Percentiles rank a stretch among this genome's conserved stretches.
Evolutionary conservation across 371 early-diverging fungal genomes (phyloP).

Genomic region (Rhizopus sp.): DNA sequence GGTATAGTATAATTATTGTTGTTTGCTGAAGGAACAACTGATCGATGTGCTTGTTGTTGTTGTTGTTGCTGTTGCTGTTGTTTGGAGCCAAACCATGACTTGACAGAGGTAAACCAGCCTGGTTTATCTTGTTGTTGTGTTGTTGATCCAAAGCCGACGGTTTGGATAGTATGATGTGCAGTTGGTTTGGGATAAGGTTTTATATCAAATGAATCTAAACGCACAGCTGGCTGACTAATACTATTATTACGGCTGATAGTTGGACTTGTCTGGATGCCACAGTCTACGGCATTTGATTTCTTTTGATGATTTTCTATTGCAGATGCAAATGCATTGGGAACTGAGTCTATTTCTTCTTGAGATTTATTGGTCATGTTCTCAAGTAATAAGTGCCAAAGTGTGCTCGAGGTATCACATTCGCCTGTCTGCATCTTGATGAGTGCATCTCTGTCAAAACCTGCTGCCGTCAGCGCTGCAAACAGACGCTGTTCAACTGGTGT

Average conservation of each 20-base stretch:
- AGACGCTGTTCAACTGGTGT: constrained; percentile 53
- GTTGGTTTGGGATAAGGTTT: constrained; percentile 24
- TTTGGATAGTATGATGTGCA: constrained; percentile 9
- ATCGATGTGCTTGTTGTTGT: constrained; percentile 15
- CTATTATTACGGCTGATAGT: neutral
- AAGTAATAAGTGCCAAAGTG: constrained; percentile 75
- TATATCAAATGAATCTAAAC: neutral
- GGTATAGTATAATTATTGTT: constrained; percentile 23
- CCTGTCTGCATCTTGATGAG: constrained; percentile 64
- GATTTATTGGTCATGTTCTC: constrained; percentile 30
- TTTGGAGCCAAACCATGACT: constrained; percentile 13
- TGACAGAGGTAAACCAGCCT: constrained; percentile 13
- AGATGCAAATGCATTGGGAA: constrained; percentile 28
- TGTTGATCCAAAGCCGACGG: constrained; percentile 2
- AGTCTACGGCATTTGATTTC: constrained; percentile 7
- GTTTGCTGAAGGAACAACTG: constrained; percentile 17
- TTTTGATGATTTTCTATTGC: constrained; percentile 10
- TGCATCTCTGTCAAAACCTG: constrained; percentile 72
- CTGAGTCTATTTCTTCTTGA: neutral
- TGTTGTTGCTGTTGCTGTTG: constrained; percentile 8
- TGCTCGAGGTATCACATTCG: constrained; percentile 68
- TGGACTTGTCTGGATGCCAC: constrained; percentile 15
- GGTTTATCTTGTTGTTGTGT: neutral
- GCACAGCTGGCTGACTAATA: neutral
- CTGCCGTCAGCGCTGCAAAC: constrained; percentile 50